phyloP scores from a whole-genome alignment of 441 rosid species.

The Gossypium aridum region DNA sequence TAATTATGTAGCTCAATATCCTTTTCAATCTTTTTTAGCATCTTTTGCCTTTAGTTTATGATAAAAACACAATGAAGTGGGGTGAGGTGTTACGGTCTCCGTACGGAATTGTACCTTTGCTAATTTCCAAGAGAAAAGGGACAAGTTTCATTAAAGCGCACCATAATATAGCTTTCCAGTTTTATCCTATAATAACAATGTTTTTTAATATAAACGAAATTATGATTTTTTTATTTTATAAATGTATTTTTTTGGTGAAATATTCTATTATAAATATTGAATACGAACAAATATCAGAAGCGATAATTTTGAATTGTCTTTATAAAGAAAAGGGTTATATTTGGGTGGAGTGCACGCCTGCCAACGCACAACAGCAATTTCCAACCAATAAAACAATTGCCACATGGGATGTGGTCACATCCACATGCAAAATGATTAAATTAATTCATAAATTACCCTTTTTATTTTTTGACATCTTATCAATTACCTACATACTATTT shows the following conservation, averaged over 20 bases:
- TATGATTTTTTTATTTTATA: too few relatives aligned
- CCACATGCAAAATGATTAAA: background rate
- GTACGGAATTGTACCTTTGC: background rate
- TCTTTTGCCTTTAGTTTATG: background rate
- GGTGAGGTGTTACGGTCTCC: background rate
- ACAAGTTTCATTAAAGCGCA: background rate
- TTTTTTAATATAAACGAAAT: too few relatives aligned
- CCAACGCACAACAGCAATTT: background rate
- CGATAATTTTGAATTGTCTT: too few relatives aligned
- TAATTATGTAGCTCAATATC: background rate
- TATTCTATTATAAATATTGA: too few relatives aligned
- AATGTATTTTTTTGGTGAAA: too few relatives aligned
- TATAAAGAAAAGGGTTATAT: too few relatives aligned
- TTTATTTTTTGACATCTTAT: too few relatives aligned
- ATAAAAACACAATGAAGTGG: background rate
- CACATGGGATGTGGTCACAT: conserved; percentile 9
- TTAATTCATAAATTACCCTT: background rate
- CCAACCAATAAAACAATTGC: background rate
- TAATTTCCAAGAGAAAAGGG: background rate
- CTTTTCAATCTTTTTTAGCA: background rate
- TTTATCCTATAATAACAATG: too few relatives aligned
- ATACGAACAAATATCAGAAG: too few relatives aligned
- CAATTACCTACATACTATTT: background rate
- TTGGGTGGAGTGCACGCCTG: background rate
- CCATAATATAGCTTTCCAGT: too few relatives aligned